Conservation (phyloP, 2,329 filamentous ascomycete species). For the Epichloe baconii region DNA sequence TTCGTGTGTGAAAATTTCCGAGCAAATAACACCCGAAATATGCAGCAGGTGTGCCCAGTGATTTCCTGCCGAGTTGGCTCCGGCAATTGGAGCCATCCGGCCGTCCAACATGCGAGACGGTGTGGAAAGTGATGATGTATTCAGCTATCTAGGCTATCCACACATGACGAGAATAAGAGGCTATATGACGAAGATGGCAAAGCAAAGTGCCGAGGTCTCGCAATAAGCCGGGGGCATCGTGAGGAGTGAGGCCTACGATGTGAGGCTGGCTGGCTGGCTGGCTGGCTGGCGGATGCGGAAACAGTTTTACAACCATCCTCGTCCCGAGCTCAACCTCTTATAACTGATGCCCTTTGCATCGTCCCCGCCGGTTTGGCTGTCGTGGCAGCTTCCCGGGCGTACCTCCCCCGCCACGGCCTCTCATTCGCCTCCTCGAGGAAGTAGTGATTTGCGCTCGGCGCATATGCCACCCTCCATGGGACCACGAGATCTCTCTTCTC, state of each 20-base stretch:
- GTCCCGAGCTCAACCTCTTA: conserved; percentile 16
- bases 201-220: too few species aligned
- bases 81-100: too few species aligned
- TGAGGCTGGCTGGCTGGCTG: too few species aligned
- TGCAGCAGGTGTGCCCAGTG: background rate
- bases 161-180: too few species aligned
- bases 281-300: background rate
- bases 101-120: background rate
- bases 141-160: too few species aligned
- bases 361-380: conserved; percentile 9
- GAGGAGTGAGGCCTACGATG: too few species aligned
- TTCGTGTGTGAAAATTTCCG: background rate
- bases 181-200: too few species aligned
- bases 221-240: too few species aligned
- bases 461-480: conserved; percentile 29
- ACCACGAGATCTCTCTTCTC: conserved; percentile 22
- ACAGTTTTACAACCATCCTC: conserved; percentile 13
- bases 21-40: background rate
- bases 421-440: conserved; percentile 27
- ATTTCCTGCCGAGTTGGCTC: too few species aligned
- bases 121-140: too few species aligned
- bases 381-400: conserved; percentile 13
- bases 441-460: conserved; percentile 26
- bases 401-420: conserved; percentile 15
- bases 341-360: conserved; percentile 12